A percentile compares a stretch with the other conserved stretches of the same genome.
phyloP scores from a whole-genome alignment of 805 yeast genomes.

The Wickerhamiella spandovensis region DNA sequence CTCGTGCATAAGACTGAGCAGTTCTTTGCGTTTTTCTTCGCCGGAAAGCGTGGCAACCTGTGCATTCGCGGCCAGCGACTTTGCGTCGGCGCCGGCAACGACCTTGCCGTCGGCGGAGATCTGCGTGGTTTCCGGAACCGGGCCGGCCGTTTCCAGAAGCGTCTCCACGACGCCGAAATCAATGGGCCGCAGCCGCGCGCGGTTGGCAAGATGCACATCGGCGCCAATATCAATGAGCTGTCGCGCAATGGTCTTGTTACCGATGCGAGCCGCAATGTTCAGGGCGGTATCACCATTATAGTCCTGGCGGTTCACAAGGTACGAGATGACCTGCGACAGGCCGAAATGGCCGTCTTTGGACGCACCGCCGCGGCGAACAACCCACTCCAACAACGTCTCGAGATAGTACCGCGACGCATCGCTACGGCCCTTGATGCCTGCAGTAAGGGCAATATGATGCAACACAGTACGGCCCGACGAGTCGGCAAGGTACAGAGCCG shows the following conservation, averaged over 20 bases:
- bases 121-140: conserved; percentile 1
- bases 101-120: conserved; percentile 1
- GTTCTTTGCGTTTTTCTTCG: conserved; percentile 27
- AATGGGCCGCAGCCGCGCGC: conserved; percentile 71
- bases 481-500: conserved; percentile 54
- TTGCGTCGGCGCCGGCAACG: conserved; percentile 1
- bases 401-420: conserved; percentile 63
- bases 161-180: conserved; percentile 63
- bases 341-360: conserved; percentile 35
- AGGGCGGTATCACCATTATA: conserved; percentile 89
- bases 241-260: conserved; percentile 66
- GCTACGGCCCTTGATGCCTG: conserved; percentile 62
- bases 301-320: conserved; percentile 79
- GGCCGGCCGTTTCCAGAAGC: neutral
- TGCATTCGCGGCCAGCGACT: neutral
- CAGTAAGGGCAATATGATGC: conserved; percentile 74
- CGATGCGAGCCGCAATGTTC: conserved; percentile 83
- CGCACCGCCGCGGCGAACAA: conserved; percentile 41
- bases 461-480: conserved; percentile 63
- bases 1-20: conserved; percentile 38
- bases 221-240: conserved; percentile 82
- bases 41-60: neutral
- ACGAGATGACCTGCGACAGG: conserved; percentile 45
- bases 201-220: conserved; percentile 61
- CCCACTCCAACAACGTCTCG: conserved; percentile 64